Base-by-base conservation (phyloP, 2,329 filamentous ascomycete genomes). In the Colletotrichum trifolii region DNA sequence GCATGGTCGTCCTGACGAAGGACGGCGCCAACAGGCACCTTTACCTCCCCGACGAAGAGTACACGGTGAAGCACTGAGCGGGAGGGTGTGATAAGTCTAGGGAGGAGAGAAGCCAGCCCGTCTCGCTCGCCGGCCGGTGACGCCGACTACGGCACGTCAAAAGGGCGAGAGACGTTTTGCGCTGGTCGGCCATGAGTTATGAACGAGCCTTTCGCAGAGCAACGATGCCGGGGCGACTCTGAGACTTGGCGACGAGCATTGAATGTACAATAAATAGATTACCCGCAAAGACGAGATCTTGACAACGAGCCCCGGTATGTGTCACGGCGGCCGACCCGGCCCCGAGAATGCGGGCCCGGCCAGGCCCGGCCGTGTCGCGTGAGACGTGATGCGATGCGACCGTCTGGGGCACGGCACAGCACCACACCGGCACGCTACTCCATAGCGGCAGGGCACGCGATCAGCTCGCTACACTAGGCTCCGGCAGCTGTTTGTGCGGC, bases 1-100 rank as follows among this genome's bases (percentile, higher is more conserved):
- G 96, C 72, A 93, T 99, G 92, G 95, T 98, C 68, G 96, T 99
- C 65, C 82, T 99, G 80, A 99, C 95, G 68, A 89, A 89, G 73
- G 89, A 91, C 75, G 96, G 96, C 40, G 94, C 95, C 7, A 89
- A 96, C 80, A 89, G 96, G 81, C 96, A 98, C 83, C 81, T 99
- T 76, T 99, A 98, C 79, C 86, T 99, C 74, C 96, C 96, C 47
- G 95, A 99, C 82, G 92, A 91, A 74, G 89, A 91, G 73, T 99
- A 99, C 82, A 84, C 87, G 69, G 92, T 86, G 72, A 81, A 85
- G 88, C 76, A 95, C 85, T 65, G 49, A 54, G 10, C n/a, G 33
- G 42, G 48, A 8, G 8, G 36, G 10, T 4, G 70, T 70, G 58
- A 65, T 42, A 46, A 25, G 53, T 56, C 54, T 62, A 64, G 55